These are phyloP conservation scores for Blepharisma japonicum DNA, from an alignment of 73 alveolate genomes.

Conservation along the genomic window DNA sequence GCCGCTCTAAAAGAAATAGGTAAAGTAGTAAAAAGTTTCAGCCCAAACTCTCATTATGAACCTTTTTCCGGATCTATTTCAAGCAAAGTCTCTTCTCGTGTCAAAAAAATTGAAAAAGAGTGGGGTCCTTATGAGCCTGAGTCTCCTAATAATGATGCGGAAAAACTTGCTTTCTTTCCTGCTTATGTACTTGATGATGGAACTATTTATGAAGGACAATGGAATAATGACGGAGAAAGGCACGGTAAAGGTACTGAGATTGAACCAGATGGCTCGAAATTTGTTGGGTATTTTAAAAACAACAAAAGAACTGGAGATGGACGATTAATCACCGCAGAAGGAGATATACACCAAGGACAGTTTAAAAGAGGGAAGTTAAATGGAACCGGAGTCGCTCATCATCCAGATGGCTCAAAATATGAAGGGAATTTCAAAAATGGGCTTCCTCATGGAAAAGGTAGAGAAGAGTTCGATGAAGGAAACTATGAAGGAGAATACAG, in stretches of 20 bases:
- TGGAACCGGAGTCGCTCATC: background rate
- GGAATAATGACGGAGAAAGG: background rate
- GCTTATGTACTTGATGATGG: background rate
- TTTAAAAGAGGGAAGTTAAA: background rate
- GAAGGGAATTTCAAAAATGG: conserved; percentile 16
- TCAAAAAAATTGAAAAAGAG: too few species aligned
- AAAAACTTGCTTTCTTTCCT: too few species aligned
- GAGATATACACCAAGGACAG: background rate
- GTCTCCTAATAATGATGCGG: too few species aligned
- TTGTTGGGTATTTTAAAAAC: conserved; percentile 3
- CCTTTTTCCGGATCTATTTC: too few species aligned
- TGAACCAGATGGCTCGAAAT: conserved; percentile 8
- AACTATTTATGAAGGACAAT: background rate
- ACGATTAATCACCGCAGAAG: background rate
- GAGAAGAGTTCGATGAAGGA: background rate
- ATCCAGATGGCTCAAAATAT: conserved; percentile 3
- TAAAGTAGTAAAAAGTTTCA: too few species aligned
- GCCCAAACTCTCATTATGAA: too few species aligned
- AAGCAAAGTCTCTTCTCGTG: too few species aligned
- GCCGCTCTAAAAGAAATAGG: too few species aligned
- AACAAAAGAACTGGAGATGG: background rate
- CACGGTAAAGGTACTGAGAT: conserved; percentile 8
- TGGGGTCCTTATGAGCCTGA: too few species aligned
- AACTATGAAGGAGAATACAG: background rate
- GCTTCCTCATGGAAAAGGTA: background rate